These are phyloP conservation scores for Lachancea quebecensis DNA, from an alignment of 805 yeast genomes.

Conservation along the genomic window DNA sequence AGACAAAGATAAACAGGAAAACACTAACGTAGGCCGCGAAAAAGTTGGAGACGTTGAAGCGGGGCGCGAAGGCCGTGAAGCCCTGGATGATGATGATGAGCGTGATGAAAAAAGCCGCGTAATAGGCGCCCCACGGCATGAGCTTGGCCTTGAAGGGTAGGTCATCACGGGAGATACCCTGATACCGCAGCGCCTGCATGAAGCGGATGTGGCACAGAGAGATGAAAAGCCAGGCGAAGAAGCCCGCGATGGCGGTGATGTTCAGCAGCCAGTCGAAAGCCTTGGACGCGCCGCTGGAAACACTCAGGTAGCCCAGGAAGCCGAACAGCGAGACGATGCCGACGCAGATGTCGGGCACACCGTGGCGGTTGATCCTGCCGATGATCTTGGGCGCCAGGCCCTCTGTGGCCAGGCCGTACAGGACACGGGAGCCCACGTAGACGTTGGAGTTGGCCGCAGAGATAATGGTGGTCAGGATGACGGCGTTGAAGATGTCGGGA, in stretches of 20 bases:
- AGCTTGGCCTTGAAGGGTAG: slow-evolving; percentile 69
- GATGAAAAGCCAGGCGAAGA: slow-evolving; percentile 66
- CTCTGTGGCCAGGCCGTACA: slow-evolving; percentile 58
- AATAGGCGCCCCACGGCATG: slow-evolving; percentile 64
- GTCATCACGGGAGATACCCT: slow-evolving; percentile 60
- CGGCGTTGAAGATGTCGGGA: slow-evolving; percentile 68
- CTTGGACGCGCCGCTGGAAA: slow-evolving; percentile 44
- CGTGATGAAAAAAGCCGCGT: slow-evolving; percentile 47
- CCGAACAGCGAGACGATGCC: slow-evolving; percentile 55
- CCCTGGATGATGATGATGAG: slow-evolving; percentile 68
- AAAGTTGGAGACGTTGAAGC: slow-evolving; percentile 48
- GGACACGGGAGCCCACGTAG: slow-evolving; percentile 62
- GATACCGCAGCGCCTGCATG: slow-evolving; percentile 53
- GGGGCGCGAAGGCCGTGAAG: slow-evolving; percentile 50
- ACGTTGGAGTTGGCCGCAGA: slow-evolving; percentile 79
- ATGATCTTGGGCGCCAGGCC: slow-evolving; percentile 52
- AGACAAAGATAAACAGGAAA: slow-evolving; percentile 49
- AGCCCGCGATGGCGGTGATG: slow-evolving; percentile 71
- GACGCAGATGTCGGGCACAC: slow-evolving; percentile 59
- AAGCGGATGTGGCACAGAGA: slow-evolving; percentile 60
- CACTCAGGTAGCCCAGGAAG: slow-evolving; percentile 52
- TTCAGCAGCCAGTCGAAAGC: slow-evolving; percentile 70
- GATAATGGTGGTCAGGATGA: slow-evolving; percentile 55
- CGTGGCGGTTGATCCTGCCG: slow-evolving; percentile 41
- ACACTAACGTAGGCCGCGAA: slow-evolving; percentile 68